A percentile compares a stretch with the other conserved stretches of the same genome.
These are phyloP conservation scores for Chrysoporthe austroafricana DNA, from an alignment of 2,329 filamentous ascomycete species.

Conservation along the genomic window DNA sequence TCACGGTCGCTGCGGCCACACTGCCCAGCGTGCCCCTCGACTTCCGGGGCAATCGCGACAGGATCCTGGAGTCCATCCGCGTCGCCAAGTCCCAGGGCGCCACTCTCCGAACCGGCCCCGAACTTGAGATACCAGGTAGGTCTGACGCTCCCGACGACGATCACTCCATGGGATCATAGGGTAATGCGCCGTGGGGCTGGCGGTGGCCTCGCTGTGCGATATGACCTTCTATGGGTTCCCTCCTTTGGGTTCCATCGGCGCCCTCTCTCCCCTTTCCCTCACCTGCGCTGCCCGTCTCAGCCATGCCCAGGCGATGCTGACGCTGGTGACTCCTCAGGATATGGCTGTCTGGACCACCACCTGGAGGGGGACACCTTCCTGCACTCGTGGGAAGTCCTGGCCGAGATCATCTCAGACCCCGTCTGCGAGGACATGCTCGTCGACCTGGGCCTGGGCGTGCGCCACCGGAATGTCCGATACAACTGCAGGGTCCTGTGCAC, in stretches of 20 bases:
- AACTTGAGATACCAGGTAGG: conserved; percentile 42
- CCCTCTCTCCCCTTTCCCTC: not conserved
- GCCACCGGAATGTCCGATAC: conserved; percentile 42
- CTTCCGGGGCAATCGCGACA: conserved; percentile 64
- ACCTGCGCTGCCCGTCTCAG: not conserved
- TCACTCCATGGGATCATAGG: not conserved
- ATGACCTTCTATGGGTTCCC: no score
- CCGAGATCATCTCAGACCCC: conserved; percentile 31
- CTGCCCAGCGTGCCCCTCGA: conserved; percentile 53
- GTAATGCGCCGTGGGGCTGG: not conserved
- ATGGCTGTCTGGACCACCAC: conserved; percentile 41
- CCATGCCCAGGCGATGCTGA: not conserved
- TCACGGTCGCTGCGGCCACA: conserved; percentile 43
- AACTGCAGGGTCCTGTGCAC: conserved; percentile 44
- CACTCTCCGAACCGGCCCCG: conserved; percentile 63
- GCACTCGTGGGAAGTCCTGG: conserved; percentile 32
- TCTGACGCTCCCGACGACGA: not conserved
- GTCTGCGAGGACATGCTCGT: conserved; percentile 32
- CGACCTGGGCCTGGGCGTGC: conserved; percentile 31
- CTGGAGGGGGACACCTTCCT: conserved; percentile 33
- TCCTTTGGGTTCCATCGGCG: not conserved
- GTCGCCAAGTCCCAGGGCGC: conserved; percentile 64
- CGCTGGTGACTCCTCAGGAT: conserved; percentile 25
- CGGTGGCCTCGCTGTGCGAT: not conserved
- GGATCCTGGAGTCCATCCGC: conserved; percentile 66